These are phyloP conservation scores for Kuraishia borneana DNA, from an alignment of 805 yeast species.

Conservation along the genomic window DNA sequence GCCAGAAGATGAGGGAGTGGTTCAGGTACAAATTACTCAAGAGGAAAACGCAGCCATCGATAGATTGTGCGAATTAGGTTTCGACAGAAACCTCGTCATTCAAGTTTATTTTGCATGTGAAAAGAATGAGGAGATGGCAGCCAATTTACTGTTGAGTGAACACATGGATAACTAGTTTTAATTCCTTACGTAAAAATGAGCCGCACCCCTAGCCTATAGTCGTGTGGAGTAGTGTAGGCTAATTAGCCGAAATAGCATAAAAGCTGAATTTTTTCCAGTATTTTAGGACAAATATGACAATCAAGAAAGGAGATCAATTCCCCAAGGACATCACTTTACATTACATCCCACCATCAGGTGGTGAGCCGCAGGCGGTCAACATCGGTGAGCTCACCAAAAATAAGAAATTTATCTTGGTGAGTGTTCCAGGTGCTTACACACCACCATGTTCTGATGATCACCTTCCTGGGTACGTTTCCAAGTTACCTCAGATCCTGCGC, in stretches of 20 bases:
- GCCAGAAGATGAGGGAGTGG: constrained; percentile 23
- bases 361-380: constrained; percentile 22
- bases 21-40: constrained; percentile 55
- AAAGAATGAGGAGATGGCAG: constrained; percentile 93
- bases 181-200: not conserved
- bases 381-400: constrained; percentile 13
- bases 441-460: constrained; percentile 70
- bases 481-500: constrained; percentile 35
- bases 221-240: no score
- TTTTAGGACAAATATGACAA: no score
- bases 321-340: constrained; percentile 22
- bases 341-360: constrained; percentile 22
- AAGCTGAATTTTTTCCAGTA: no score
- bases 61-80: constrained; percentile 87
- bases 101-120: constrained; percentile 98
- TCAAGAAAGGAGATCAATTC: constrained; percentile 19
- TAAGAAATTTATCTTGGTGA: constrained; percentile 56
- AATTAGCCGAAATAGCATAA: no score
- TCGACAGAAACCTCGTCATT: constrained; percentile 75
- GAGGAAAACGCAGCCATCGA: constrained; percentile 86
- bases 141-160: constrained; percentile 73
- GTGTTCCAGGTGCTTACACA: constrained; percentile 84
- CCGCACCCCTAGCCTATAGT: no score
- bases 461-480: constrained; percentile 53
- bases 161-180: constrained; percentile 20